Conservation (phyloP, 1,139 yeast species). For the Debaryomyces sp. region DNA sequence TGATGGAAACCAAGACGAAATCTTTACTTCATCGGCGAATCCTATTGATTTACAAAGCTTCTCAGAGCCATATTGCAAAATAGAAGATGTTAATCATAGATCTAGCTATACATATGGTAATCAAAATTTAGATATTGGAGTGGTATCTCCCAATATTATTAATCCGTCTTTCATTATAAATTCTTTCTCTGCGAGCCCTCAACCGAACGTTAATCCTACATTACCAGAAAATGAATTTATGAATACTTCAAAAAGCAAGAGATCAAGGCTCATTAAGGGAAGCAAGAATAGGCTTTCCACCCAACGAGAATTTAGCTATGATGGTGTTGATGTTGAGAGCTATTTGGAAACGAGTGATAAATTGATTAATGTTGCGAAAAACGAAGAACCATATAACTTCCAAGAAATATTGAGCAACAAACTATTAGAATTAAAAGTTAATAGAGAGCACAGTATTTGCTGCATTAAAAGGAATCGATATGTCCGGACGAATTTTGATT, state of each 20-base stretch:
- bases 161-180: background rate
- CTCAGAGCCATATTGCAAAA: background rate
- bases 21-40: background rate
- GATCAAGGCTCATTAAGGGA: slow-evolving; percentile 9
- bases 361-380: slow-evolving; percentile 13
- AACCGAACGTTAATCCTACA: background rate
- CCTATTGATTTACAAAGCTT: background rate
- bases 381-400: slow-evolving; percentile 9
- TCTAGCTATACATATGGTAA: background rate
- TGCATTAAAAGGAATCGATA: slow-evolving; percentile 12
- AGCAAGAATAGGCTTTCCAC: slow-evolving; percentile 10
- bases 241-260: background rate
- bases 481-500: slow-evolving; percentile 8
- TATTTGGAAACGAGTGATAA: slow-evolving; percentile 2
- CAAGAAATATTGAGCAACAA: slow-evolving; percentile 4
- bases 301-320: slow-evolving; percentile 12
- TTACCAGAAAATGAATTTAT: background rate
- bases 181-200: slow-evolving; percentile 1
- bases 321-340: slow-evolving; percentile 8
- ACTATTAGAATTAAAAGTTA: slow-evolving; percentile 9
- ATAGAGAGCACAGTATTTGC: slow-evolving; percentile 9
- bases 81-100: background rate
- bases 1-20: background rate
- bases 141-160: background rate
- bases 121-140: background rate